A percentile compares a stretch with the other conserved stretches of the same genome.
Evolutionary conservation across 345 rosid genomes (phyloP).

Genomic region (Citrus inodora): DNA sequence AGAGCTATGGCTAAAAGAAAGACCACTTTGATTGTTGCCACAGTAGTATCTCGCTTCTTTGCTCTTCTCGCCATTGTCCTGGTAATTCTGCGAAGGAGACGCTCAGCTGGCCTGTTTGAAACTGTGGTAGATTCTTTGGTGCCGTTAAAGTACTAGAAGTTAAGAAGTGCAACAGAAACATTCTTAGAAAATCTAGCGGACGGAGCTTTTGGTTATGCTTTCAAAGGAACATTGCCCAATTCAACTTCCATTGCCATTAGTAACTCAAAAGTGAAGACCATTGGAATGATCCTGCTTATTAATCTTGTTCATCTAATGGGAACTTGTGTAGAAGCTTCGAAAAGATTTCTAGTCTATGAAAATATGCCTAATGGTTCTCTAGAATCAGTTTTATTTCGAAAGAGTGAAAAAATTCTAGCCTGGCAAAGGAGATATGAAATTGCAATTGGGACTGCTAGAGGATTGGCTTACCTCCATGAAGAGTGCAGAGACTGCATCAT

Average conservation of each 20-base stretch:
- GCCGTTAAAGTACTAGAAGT: constrained; percentile 3
- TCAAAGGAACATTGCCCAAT: constrained; percentile 16
- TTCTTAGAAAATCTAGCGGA: constrained; percentile 20
- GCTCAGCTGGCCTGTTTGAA: neutral
- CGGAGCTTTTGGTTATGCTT: constrained; percentile 29
- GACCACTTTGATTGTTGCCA: neutral
- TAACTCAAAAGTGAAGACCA: constrained; percentile 15
- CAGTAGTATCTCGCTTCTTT: neutral
- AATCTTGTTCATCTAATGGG: constrained; percentile 20
- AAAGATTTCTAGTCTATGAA: constrained; percentile 11
- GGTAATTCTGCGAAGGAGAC: constrained; percentile 14
- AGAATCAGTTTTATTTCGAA: constrained; percentile 1
- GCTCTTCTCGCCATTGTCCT: neutral
- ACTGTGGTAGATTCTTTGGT: constrained; percentile 3
- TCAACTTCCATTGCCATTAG: constrained; percentile 17
- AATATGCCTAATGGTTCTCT: constrained; percentile 25
- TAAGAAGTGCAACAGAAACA: constrained; percentile 14
- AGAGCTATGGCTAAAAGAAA: neutral
- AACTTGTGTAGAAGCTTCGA: constrained; percentile 5
- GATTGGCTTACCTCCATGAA: constrained; percentile 20
- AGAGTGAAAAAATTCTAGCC: neutral
- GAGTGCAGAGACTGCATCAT: constrained; percentile 14
- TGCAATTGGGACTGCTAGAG: constrained; percentile 18
- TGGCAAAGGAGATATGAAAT: constrained; percentile 17
- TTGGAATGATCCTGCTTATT: constrained; percentile 19